Percentiles rank a stretch among this genome's conserved stretches.
phyloP scores from a whole-genome alignment of 768 basidiomycete species.

The Rhodotorula paludigena region DNA sequence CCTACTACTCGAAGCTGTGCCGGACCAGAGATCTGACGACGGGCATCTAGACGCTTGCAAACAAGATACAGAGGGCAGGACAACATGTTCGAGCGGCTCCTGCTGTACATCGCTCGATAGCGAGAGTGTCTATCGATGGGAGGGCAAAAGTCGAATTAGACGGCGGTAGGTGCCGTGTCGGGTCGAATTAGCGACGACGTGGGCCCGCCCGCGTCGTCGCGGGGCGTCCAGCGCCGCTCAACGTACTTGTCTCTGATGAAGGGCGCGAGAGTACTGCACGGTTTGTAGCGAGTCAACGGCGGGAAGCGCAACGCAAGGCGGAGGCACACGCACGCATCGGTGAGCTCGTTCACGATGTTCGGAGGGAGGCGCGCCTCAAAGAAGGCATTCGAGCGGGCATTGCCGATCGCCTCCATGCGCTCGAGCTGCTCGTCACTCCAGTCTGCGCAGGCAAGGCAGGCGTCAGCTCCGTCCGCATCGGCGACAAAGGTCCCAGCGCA shows the following conservation, averaged over 20 bases:
- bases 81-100: too few relatives aligned
- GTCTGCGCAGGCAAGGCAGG: slow-evolving; percentile 1
- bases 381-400: slow-evolving; percentile 22
- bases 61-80: too few relatives aligned
- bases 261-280: slow-evolving; percentile 6
- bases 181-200: too few relatives aligned
- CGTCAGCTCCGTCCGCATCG: background rate
- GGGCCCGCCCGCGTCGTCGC: background rate
- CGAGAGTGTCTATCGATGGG: too few relatives aligned
- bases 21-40: too few relatives aligned
- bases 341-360: background rate
- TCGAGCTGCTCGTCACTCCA: slow-evolving; percentile 42
- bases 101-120: too few relatives aligned
- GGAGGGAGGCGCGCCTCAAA: slow-evolving; percentile 17
- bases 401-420: slow-evolving; percentile 29
- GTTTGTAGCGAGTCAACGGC: too few relatives aligned
- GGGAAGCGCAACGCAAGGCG: too few relatives aligned
- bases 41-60: too few relatives aligned
- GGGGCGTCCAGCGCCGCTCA: slow-evolving; percentile 22
- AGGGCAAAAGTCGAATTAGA: too few relatives aligned
- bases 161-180: too few relatives aligned
- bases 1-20: too few relatives aligned
- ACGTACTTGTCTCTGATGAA: slow-evolving; percentile 38
- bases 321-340: slow-evolving; percentile 3
- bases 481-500: background rate